phyloP scores from a whole-genome alignment of 2,329 filamentous ascomycete genomes.

The Fusarium pseudocircinatum region DNA sequence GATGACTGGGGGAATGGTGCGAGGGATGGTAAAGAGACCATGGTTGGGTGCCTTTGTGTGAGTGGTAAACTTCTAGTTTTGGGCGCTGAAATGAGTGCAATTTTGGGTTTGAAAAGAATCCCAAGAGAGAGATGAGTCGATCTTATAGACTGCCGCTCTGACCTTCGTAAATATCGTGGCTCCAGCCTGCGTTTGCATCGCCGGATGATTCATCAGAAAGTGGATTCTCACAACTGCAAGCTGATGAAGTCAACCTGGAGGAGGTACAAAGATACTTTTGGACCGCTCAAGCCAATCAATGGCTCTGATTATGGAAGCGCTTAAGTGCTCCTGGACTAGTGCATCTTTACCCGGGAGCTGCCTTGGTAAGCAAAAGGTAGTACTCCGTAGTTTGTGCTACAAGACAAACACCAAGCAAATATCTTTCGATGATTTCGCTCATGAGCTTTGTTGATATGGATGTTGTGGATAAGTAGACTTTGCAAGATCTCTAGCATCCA shows the following conservation, averaged over 20 bases:
- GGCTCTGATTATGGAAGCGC: not conserved
- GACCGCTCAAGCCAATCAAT: slow-evolving; percentile 16
- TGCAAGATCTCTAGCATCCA: not conserved
- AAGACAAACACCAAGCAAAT: not conserved
- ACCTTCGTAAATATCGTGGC: slow-evolving; percentile 5
- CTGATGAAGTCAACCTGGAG: slow-evolving; percentile 17
- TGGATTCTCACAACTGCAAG: slow-evolving; percentile 38
- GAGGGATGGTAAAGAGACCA: slow-evolving; percentile 72
- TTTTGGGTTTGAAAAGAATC: not conserved
- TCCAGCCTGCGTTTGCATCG: slow-evolving; percentile 38
- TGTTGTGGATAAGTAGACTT: not conserved
- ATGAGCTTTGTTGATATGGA: not conserved
- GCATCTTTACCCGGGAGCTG: not conserved
- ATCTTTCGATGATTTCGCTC: not conserved
- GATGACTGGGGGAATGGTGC: slow-evolving; percentile 78
- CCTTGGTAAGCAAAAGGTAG: not conserved
- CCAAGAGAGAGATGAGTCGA: not conserved
- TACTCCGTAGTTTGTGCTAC: not conserved
- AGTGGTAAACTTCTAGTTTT: not conserved
- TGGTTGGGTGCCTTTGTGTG: slow-evolving; percentile 30
- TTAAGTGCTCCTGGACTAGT: not conserved
- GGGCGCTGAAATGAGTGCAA: not conserved
- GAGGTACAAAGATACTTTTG: slow-evolving; percentile 11
- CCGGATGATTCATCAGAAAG: slow-evolving; percentile 54
- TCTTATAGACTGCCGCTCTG: slow-evolving; percentile 11